Conservation (phyloP, 106 monocot genomes). For the Agapanthus africanus region DNA sequence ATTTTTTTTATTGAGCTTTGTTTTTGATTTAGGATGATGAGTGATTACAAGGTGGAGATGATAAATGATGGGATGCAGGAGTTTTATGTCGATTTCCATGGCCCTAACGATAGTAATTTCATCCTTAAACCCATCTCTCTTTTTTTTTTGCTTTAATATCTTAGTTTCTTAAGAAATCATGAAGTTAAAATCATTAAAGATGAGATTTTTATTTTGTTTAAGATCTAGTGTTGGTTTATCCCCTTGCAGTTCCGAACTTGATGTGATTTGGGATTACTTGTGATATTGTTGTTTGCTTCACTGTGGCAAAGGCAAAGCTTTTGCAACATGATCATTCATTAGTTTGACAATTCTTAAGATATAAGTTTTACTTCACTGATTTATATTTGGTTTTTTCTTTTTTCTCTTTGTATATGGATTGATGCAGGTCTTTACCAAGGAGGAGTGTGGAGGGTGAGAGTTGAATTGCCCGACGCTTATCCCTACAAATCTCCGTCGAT, state of each 20-base stretch:
- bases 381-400: not conserved
- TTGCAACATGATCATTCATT: not conserved
- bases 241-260: not conserved
- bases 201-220: not conserved
- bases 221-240: not conserved
- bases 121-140: not conserved
- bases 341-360: not conserved
- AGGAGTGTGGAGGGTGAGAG: slow-evolving; percentile 57
- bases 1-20: slow-evolving; percentile 9
- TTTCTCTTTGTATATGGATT: not conserved
- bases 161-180: not conserved
- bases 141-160: not conserved
- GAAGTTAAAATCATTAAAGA: not conserved
- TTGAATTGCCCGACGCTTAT: slow-evolving; percentile 62
- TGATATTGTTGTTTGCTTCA: slow-evolving; percentile 2
- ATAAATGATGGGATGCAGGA: slow-evolving; percentile 97
- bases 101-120: slow-evolving; percentile 70
- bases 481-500: slow-evolving; percentile 67
- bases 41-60: slow-evolving; percentile 99
- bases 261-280: not conserved
- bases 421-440: slow-evolving; percentile 53
- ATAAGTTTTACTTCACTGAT: not conserved
- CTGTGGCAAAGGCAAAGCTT: not conserved
- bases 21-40: slow-evolving; percentile 80
- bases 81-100: slow-evolving; percentile 84